Percentiles rank a stretch among this genome's conserved stretches.
Evolutionary conservation across 495 filamentous ascomycete genomes (phyloP).

Genomic region (Penicillium pulvis): DNA sequence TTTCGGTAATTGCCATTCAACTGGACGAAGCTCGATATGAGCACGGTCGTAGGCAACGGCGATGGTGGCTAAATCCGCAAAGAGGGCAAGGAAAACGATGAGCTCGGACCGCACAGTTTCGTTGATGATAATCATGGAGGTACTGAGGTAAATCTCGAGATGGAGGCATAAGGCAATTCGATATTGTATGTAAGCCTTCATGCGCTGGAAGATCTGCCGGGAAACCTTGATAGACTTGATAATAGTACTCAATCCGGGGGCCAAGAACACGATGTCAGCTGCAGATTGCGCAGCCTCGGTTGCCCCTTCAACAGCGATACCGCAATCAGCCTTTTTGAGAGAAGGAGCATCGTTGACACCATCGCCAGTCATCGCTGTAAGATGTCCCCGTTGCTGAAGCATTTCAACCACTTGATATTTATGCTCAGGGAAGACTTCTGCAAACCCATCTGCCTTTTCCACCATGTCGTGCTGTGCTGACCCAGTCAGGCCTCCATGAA

Average conservation of each 20-base stretch:
- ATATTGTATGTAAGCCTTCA: constrained; percentile 83
- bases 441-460: constrained; percentile 76
- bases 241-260: constrained; percentile 73
- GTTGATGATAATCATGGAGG: constrained; percentile 75
- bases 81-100: constrained; percentile 78
- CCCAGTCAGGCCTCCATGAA: constrained; percentile 72
- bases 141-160: constrained; percentile 76
- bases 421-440: constrained; percentile 76
- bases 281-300: constrained; percentile 76
- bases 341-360: constrained; percentile 74
- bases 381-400: constrained; percentile 71
- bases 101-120: constrained; percentile 67
- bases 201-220: constrained; percentile 79
- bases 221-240: constrained; percentile 77
- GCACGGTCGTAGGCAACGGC: constrained; percentile 78
- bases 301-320: constrained; percentile 78
- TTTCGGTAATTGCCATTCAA: constrained; percentile 78
- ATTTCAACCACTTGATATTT: constrained; percentile 80
- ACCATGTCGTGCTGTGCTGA: constrained; percentile 74
- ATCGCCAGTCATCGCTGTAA: constrained; percentile 76
- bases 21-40: constrained; percentile 68
- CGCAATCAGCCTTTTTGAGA: constrained; percentile 72
- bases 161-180: constrained; percentile 79
- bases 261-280: constrained; percentile 79
- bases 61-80: constrained; percentile 77